Evolutionary conservation across 345 rosid species (phyloP), one percentile per base, ranked within the genome.

Genomic region (Corymbia maculata): DNA sequence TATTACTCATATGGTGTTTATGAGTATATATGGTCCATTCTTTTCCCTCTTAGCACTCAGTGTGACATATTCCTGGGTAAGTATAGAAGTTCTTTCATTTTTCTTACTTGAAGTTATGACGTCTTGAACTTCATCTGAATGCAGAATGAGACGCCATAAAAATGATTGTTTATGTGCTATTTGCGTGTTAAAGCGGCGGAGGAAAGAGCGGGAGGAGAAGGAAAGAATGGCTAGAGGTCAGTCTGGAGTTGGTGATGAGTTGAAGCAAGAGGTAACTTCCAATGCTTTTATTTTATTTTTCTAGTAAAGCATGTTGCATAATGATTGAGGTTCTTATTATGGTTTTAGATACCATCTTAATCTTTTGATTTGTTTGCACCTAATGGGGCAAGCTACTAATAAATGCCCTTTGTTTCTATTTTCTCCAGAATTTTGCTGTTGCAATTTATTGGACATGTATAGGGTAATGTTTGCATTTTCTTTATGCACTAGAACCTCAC

Each of bases 91-190:
- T 42, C 28, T 75, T 75, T 21, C 9, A 49, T 75, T 75, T 75
- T 75, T 22, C 45, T 75, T 75, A 70, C 8, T 75, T 42, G 49
- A 42, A 75, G 49, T 75, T 42, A 42, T 36, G 84, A 75, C 3
- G 84, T 21, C 84, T 75, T 75, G 84, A 75, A 47, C 84, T 42
- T 42, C 28, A 75, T 59, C 45, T 86, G 21, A 52, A 87, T 93
- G 92, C 94, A 98, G 99, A 90, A 85, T 87, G 86, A 93, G 99
- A 90, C 97, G 95, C 88, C 99, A 98, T 91, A 98, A 98, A 92
- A 93, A 90, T 80, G 97, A 97, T 93, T 98, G 99, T 88, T 93
- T 98, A 93, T 98, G 99, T 92, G 99, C 99, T 26, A 89, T 98
- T 89, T 98, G 99, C 88, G 92, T 96, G 88, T 91, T 98, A 85